Evolutionary conservation across 768 basidiomycete species (phyloP).

Genomic region (Rhizopogon sp.): DNA sequence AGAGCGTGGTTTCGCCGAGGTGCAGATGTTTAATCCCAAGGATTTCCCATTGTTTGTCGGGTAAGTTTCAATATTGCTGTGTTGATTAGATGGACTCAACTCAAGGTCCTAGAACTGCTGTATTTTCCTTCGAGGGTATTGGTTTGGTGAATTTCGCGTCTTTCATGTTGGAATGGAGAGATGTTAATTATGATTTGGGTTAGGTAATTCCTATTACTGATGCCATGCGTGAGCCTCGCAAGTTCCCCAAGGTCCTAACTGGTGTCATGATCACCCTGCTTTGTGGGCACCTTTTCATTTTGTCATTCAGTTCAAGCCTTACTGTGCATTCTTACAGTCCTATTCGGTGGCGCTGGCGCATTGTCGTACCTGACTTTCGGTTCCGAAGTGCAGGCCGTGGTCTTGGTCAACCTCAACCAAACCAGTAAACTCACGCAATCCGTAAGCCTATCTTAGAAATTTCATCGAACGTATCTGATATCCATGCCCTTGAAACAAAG

Average conservation of each 20-base stretch:
- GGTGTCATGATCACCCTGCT: slow-evolving; percentile 89
- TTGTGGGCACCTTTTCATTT: slow-evolving; percentile 34
- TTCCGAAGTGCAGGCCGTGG: slow-evolving; percentile 83
- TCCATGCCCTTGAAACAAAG: slow-evolving; percentile 25
- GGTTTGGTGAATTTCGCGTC: slow-evolving; percentile 59
- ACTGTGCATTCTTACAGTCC: slow-evolving; percentile 35
- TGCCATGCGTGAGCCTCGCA: slow-evolving; percentile 91
- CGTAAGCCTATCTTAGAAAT: slow-evolving; percentile 39
- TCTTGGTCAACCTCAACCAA: slow-evolving; percentile 88
- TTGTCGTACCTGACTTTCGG: slow-evolving; percentile 90
- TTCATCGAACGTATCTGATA: background rate
- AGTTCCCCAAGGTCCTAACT: slow-evolving; percentile 84
- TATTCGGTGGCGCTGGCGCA: slow-evolving; percentile 85
- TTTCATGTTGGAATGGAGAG: background rate
- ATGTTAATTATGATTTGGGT: slow-evolving; percentile 1
- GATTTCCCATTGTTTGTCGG: slow-evolving; percentile 92
- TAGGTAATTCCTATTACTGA: slow-evolving; percentile 94
- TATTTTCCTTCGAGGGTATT: slow-evolving; percentile 98
- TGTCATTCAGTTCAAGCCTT: background rate
- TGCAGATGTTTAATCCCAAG: slow-evolving; percentile 82
- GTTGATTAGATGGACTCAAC: background rate
- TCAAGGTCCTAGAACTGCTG: slow-evolving; percentile 66
- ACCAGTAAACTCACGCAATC: slow-evolving; percentile 84
- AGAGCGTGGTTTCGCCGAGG: slow-evolving; percentile 66
- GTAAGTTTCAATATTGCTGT: slow-evolving; percentile 34